Base-by-base conservation (phyloP, 805 yeast species). In the Komagataella pastoris region DNA sequence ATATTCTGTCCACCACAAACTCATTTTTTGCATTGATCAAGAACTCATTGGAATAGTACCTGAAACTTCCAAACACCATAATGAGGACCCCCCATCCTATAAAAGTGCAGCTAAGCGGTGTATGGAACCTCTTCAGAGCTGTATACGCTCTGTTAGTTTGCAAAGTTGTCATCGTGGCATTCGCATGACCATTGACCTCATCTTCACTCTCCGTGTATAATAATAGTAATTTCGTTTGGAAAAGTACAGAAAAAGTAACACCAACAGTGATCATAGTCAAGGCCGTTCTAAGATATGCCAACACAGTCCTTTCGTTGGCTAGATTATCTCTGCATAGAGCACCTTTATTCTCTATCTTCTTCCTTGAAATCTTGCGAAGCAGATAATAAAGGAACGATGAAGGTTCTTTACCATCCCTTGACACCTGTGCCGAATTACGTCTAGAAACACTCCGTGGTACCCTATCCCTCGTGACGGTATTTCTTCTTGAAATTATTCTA, bases 241-340 rank as follows among this genome's bases (percentile, higher is more conserved):
- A 71, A 49, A 81, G 62, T 57, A 79, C 84, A 0, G 80, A 65
- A 3, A 77, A 69, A 6, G 76, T 79, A 7, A 80, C 68, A 0
- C 85, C 85, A 7, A 77, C 68, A 1, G 81, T 67, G 3, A 76
- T 65, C 51, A 79, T 68, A 19, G 74, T 73, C 24, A 80, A 58
- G 1, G 80, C 69, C 0, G 85, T 80, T 49, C 85, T 66, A 12
- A 76, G 57, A 76, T 83, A 81, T 0, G 85, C 84, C 8, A 81
- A 61, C 44, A 74, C 72, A 1, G 85, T 80, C 54, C 86, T 64
- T 56, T 81, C 85, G 56, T 79, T 80, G 6, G 86, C 81, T 66
- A 80, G 69, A 55, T 57, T n/a, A 47, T 53, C 19, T 50, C 40
- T 30, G 40, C 40, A 30, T 5, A 30, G 6, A 3, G 40, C 40